Evolutionary conservation across 129 eudicot species (phyloP).

Genomic region (Flaveria trinervia): DNA sequence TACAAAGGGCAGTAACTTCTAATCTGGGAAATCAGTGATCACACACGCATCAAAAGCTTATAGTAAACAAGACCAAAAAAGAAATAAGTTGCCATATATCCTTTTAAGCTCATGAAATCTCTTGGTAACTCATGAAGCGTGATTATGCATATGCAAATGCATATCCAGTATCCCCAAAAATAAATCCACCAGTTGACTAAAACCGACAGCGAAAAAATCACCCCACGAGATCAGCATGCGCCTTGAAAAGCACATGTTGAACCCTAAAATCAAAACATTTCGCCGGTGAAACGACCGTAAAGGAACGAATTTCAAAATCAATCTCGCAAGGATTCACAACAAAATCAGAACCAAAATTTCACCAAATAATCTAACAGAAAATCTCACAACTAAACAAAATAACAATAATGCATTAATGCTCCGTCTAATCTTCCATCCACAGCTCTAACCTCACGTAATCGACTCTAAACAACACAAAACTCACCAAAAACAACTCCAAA

Average conservation of each 20-base stretch:
- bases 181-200: slow-evolving; percentile 31
- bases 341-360: neutral
- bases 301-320: no score
- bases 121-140: neutral
- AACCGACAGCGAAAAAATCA: slow-evolving; percentile 27
- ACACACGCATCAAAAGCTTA: no score
- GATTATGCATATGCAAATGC: slow-evolving; percentile 23
- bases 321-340: neutral
- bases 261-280: slow-evolving; percentile 15
- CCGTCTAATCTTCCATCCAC: slow-evolving; percentile 12
- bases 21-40: neutral
- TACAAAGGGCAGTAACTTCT: slow-evolving; percentile 10
- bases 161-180: slow-evolving; percentile 20
- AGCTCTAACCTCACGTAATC: slow-evolving; percentile 24
- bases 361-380: neutral
- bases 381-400: neutral
- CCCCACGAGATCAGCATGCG: slow-evolving; percentile 22
- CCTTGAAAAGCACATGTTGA: slow-evolving; percentile 24
- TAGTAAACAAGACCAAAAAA: no score
- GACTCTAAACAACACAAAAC: neutral
- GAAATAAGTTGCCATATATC: no score
- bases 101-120: no score
- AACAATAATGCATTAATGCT: neutral
- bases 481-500: neutral
- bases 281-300: no score